phyloP scores from a whole-genome alignment of 768 basidiomycete genomes.

The Suillus ampliporus region DNA sequence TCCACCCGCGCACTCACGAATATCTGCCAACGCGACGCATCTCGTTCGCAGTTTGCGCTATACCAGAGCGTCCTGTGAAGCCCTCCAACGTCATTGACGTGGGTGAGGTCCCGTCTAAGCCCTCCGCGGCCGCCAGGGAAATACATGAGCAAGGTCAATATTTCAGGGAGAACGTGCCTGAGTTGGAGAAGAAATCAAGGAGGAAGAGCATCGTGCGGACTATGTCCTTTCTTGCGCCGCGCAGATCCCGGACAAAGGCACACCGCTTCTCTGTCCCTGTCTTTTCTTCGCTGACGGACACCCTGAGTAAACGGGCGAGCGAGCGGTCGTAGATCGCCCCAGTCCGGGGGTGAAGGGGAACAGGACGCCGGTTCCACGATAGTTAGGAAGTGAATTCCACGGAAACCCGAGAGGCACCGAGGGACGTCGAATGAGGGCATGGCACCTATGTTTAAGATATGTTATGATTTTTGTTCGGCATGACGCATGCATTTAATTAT shows the following conservation, averaged over 20 bases:
- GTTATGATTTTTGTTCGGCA: background rate
- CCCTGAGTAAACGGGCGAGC: background rate
- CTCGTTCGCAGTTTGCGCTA: background rate
- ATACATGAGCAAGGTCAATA: background rate
- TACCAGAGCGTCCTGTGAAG: background rate
- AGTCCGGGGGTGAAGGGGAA: background rate
- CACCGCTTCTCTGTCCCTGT: slow-evolving; percentile 27
- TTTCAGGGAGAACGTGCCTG: background rate
- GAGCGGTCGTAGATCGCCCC: background rate
- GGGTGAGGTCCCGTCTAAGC: slow-evolving; percentile 6
- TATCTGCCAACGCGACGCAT: background rate
- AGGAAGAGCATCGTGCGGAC: slow-evolving; percentile 10
- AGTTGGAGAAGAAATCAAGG: background rate
- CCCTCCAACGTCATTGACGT: background rate
- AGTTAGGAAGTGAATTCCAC: background rate
- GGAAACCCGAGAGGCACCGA: background rate
- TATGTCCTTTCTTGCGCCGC: slow-evolving; percentile 21
- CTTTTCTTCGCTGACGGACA: background rate
- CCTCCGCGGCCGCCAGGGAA: background rate
- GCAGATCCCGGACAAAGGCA: slow-evolving; percentile 13
- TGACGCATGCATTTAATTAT: background rate
- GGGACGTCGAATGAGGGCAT: no score
- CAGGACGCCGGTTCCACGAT: background rate
- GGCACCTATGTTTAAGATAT: background rate
- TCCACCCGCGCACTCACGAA: background rate